Evolutionary conservation across 2,329 filamentous ascomycete genomes (phyloP), one percentile per base, ranked within the genome.

Genomic region (Chaetomium strumarium): DNA sequence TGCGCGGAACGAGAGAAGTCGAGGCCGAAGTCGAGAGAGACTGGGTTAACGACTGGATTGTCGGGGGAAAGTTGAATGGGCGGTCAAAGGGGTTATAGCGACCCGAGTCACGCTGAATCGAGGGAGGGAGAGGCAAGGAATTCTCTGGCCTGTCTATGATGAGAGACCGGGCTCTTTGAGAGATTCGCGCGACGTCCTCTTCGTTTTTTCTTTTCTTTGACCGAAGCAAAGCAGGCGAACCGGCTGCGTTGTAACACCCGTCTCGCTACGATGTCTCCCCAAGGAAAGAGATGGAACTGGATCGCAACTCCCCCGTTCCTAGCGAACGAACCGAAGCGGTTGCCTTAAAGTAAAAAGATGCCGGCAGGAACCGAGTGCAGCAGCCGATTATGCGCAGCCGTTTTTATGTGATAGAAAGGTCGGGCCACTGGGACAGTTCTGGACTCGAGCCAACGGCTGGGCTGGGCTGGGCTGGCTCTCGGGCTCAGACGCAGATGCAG

Each of bases 371-470:
- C 17, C 24, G 44, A 39, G 48, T 49, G 54, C 39, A 46, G 53
- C 37, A 51, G 44, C 51, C 48, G 51, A 57, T 54, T 47, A 53
- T 55, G 46, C 55, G 47, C 54, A 17, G 14, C 37, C 20, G 53
- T 34, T 19, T 24, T n/a, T n/a, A n/a, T n/a, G 30, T 56, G 52
- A 51, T 53, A 50, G n/a, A n/a, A 53, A 54, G 40, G 50, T 52
- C 34, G 14, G 34, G n/a, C 34, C 34, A 16, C 34, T 44, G 40
- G 24, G 24, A 24, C 24, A 44, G 44, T 19, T 16, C 36, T 17
- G 29, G 36, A 30, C 43, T 47, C 20, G 39, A 44, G 37, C 31
- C 38, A 44, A 43, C 13, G 31, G 7, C 31, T 34, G 42, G 37
- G 40, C 34, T 17, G n/a, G 24, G 24, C 24, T 24, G 24, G 24